Base-by-base conservation (phyloP, 106 monocot species). In the Dioscorea dumetorum region DNA sequence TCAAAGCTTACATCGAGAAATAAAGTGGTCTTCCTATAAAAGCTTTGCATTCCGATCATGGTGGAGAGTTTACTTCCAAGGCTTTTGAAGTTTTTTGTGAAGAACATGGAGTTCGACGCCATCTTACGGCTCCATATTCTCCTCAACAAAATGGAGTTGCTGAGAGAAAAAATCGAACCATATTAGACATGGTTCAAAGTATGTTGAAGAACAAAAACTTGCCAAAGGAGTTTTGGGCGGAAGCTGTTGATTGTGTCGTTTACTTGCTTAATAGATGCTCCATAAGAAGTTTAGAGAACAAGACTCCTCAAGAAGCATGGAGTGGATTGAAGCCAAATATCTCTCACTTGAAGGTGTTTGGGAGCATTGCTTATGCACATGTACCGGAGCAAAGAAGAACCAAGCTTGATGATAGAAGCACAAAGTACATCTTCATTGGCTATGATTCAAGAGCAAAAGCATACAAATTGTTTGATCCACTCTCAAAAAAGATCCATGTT, bases 191-290 rank as follows among this genome's bases (percentile, higher is more conserved):
- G 64, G 33, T 48, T 31, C 23, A 24, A 48, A 41, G 64, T n/a
- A 64, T 48, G 64, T 48, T 64, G 64, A 33, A 64, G 12, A 31
- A 8, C 41, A 64, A 64, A 19, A 64, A 64, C 16, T 17, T 64
- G 64, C 64, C 35, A 16, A 34, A 64, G 48, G n/a, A 41, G 4
- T 17, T 64, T n/a, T 64, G 64, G 33, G 64, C 35, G 18, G 35
- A 64, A 48, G 35, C 61, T 2, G 61, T 64, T 41, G 48, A 19
- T 18, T 64, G 41, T 41, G 64, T 18, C 16, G 5, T 64, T 18
- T 64, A 64, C 33, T 14, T 64, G 35, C 48, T 48, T 18, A 64
- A 64, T n/a, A 12, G 35, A 14, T 64, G 64, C 20, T n/a, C 33
- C 35, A 64, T 16, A 35, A 64, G 64, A 41, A 64, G 64, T 20